Percentiles rank a stretch among this genome's conserved stretches.
These are phyloP conservation scores for Podaxis rugospora DNA, from an alignment of 768 basidiomycete species.

Conservation along the genomic window DNA sequence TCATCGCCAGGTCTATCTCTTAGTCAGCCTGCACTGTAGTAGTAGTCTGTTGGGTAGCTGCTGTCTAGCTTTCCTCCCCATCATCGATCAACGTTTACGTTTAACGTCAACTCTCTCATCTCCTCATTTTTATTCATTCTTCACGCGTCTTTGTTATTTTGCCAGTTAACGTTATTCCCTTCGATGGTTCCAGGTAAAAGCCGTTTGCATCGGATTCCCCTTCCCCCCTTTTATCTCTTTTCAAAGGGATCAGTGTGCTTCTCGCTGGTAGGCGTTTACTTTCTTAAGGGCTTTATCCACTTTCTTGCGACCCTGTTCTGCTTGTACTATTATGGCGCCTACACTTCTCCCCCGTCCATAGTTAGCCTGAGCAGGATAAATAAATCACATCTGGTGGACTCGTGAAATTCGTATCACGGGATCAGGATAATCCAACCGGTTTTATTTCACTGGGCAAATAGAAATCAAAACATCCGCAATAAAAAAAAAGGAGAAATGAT, in stretches of 20 bases:
- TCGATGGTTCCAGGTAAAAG: not conserved
- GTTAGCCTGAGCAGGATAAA: not conserved
- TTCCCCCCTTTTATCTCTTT: not conserved
- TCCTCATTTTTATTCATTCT: conserved; percentile 6
- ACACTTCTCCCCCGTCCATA: too few species aligned
- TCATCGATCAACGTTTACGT: not conserved
- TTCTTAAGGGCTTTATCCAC: not conserved
- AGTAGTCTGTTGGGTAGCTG: not conserved
- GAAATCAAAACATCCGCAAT: not conserved
- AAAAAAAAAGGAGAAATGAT: not conserved
- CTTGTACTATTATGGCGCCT: not conserved
- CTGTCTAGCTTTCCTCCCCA: not conserved
- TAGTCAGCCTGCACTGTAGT: not conserved
- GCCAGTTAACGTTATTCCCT: conserved; percentile 6
- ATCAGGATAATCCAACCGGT: not conserved
- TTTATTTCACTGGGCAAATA: not conserved
- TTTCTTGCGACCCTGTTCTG: not conserved
- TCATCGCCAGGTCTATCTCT: not conserved
- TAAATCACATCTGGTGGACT: not conserved
- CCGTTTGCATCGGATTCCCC: not conserved
- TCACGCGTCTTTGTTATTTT: conserved; percentile 10
- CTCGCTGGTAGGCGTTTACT: not conserved
- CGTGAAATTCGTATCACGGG: not conserved
- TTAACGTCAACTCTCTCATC: too few species aligned
- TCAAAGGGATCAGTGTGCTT: not conserved